Percentiles rank a stretch among this genome's conserved stretches.
These are phyloP conservation scores for Thelonectria discophora DNA, from an alignment of 2,329 filamentous ascomycete species.

Conservation along the genomic window DNA sequence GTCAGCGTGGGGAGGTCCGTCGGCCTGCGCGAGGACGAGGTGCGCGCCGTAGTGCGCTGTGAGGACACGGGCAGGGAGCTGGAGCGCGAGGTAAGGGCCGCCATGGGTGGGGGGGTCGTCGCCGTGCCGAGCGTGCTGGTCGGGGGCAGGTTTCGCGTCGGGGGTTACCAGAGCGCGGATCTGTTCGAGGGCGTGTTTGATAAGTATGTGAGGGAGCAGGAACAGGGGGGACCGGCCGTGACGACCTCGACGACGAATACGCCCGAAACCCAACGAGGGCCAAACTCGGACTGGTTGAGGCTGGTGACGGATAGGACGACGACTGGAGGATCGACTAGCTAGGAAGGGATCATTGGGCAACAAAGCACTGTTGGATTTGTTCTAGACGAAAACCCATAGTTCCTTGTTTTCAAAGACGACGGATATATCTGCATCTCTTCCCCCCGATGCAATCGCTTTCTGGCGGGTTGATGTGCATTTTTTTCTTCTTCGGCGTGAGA, in stretches of 20 bases:
- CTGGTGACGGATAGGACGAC: not conserved
- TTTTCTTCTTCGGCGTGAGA: conserved; percentile 4
- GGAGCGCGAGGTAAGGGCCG: conserved; percentile 44
- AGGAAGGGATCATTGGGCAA: no score
- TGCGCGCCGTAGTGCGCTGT: conserved; percentile 44
- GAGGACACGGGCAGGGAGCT: conserved; percentile 41
- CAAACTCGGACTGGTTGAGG: not conserved
- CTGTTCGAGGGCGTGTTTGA: conserved; percentile 75
- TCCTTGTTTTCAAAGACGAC: no score
- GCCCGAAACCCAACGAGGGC: not conserved
- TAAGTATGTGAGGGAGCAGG: conserved; percentile 51
- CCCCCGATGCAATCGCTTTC: conserved; percentile 8
- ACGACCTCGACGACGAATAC: not conserved
- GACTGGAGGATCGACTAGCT: not conserved
- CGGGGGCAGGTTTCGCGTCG: conserved; percentile 72
- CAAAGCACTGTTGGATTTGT: not conserved
- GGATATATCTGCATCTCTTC: no score
- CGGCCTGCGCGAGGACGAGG: conserved; percentile 42
- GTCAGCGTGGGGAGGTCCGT: conserved; percentile 44
- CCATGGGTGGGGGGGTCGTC: conserved; percentile 54
- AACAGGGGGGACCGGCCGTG: not conserved
- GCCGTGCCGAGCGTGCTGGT: conserved; percentile 80
- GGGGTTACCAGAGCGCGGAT: conserved; percentile 74
- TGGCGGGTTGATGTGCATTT: conserved; percentile 14
- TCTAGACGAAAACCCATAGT: conserved; percentile 14